phyloP scores from a whole-genome alignment of 2,329 filamentous ascomycete species.

The Pseudogymnoascus sp. region DNA sequence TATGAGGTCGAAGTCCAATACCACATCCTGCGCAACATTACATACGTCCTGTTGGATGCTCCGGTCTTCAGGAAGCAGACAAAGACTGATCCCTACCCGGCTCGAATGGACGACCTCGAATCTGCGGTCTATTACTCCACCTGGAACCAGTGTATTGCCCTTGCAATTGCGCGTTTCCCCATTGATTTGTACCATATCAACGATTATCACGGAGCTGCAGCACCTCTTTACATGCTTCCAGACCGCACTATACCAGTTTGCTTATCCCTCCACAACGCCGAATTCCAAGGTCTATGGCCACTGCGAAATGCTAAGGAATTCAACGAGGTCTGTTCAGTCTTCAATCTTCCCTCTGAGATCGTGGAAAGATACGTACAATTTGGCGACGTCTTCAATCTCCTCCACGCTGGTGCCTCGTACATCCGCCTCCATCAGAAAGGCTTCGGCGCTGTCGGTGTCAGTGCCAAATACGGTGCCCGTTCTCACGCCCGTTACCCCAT shows the following conservation, averaged over 20 bases:
- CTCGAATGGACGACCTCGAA: slow-evolving; percentile 62
- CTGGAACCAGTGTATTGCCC: slow-evolving; percentile 64
- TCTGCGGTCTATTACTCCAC: slow-evolving; percentile 62
- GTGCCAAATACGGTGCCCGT: slow-evolving; percentile 60
- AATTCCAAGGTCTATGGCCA: slow-evolving; percentile 63
- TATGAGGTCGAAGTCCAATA: slow-evolving; percentile 59
- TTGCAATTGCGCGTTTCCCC: slow-evolving; percentile 54
- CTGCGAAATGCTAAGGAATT: slow-evolving; percentile 55
- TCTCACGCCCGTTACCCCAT: slow-evolving; percentile 61
- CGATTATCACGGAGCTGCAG: slow-evolving; percentile 56
- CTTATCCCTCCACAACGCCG: slow-evolving; percentile 60
- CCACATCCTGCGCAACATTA: slow-evolving; percentile 57
- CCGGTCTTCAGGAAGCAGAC: slow-evolving; percentile 56
- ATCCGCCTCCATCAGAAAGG: slow-evolving; percentile 60
- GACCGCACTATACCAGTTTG: slow-evolving; percentile 50
- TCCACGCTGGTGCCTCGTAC: slow-evolving; percentile 59
- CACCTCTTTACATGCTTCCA: slow-evolving; percentile 58
- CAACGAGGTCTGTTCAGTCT: slow-evolving; percentile 57
- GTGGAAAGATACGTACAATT: slow-evolving; percentile 36
- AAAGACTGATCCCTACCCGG: slow-evolving; percentile 55
- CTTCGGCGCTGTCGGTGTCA: slow-evolving; percentile 61
- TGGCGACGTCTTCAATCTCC: slow-evolving; percentile 60
- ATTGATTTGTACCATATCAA: slow-evolving; percentile 61
- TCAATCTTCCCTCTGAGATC: slow-evolving; percentile 59
- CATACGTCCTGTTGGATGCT: slow-evolving; percentile 56